These are phyloP conservation scores for Scheffersomyces titani DNA, from an alignment of 1,139 yeast genomes.

Conservation along the genomic window DNA sequence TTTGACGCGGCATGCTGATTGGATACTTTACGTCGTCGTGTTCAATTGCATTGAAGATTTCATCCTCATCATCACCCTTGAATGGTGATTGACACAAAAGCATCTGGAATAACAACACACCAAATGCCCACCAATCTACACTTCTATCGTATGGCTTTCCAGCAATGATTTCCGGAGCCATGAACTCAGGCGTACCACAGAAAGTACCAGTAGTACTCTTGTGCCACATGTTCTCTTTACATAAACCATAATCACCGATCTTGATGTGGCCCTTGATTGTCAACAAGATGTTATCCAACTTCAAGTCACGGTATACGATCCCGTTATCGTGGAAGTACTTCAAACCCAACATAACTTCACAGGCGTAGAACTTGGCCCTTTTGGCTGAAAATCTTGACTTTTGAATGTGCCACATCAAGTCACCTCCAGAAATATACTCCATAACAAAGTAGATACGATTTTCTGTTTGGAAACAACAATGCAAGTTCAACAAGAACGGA, in stretches of 20 bases:
- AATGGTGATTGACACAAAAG: slow-evolving; percentile 94
- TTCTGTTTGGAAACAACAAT: slow-evolving; percentile 97
- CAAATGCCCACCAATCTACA: slow-evolving; percentile 99
- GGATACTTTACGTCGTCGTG: slow-evolving; percentile 98
- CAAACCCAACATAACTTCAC: slow-evolving; percentile 88
- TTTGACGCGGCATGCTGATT: slow-evolving; percentile 95
- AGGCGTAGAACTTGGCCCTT: slow-evolving; percentile 95
- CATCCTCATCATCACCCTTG: slow-evolving; percentile 98
- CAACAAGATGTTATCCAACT: slow-evolving; percentile 86
- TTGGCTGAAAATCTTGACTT: slow-evolving; percentile 85
- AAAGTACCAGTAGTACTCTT: slow-evolving; percentile 92
- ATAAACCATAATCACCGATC: slow-evolving; percentile 94
- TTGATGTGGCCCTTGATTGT: slow-evolving; percentile 94
- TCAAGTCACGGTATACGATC: slow-evolving; percentile 93
- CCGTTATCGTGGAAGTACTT: slow-evolving; percentile 95
- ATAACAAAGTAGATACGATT: slow-evolving; percentile 95
- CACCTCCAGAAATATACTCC: slow-evolving; percentile 98
- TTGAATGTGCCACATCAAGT: slow-evolving; percentile 98
- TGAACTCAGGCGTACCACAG: slow-evolving; percentile 98
- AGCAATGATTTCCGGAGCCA: slow-evolving; percentile 97
- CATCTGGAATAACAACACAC: slow-evolving; percentile 95
- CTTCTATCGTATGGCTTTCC: slow-evolving; percentile 91
- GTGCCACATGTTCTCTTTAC: slow-evolving; percentile 94
- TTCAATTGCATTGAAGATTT: slow-evolving; percentile 94
- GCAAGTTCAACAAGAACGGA: slow-evolving; percentile 88